Percentiles rank a stretch among this genome's conserved stretches.
Conservation (phyloP, 495 filamentous ascomycete species). For the Xylaria scruposa region DNA sequence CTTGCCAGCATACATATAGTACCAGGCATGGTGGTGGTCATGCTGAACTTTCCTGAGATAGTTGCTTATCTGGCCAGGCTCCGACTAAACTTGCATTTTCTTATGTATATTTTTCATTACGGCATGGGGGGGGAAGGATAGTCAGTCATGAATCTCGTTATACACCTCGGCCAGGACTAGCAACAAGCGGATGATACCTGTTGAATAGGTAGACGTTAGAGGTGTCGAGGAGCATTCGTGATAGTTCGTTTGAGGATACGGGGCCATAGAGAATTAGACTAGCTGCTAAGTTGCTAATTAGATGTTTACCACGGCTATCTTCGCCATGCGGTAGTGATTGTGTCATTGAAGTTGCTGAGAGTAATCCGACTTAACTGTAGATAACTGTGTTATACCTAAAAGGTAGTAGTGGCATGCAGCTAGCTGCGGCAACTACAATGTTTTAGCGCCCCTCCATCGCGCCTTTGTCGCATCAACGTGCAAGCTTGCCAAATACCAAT, state of each 20-base stretch:
- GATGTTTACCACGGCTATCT: background rate
- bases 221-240: background rate
- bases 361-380: background rate
- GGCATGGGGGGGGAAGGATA: conserved; percentile 5
- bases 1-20: conserved; percentile 27
- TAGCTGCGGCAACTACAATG: background rate
- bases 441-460: conserved; percentile 9
- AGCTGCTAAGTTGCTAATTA: conserved; percentile 21
- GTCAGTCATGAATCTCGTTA: conserved; percentile 15
- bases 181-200: conserved; percentile 20
- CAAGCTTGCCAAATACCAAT: conserved; percentile 3
- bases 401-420: background rate
- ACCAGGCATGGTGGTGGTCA: conserved; percentile 14
- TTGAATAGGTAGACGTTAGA: conserved; percentile 19
- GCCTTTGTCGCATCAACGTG: background rate
- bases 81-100: conserved; percentile 7
- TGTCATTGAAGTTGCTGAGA: background rate
- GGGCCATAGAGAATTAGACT: conserved; percentile 5
- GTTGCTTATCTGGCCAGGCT: conserved; percentile 12
- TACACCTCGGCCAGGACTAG: conserved; percentile 15
- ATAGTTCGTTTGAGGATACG: background rate
- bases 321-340: background rate
- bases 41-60: conserved; percentile 23
- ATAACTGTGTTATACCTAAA: background rate
- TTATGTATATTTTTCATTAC: background rate